Base-by-base conservation (phyloP, 148 eudicot genomes). In the Spergularia marina region DNA sequence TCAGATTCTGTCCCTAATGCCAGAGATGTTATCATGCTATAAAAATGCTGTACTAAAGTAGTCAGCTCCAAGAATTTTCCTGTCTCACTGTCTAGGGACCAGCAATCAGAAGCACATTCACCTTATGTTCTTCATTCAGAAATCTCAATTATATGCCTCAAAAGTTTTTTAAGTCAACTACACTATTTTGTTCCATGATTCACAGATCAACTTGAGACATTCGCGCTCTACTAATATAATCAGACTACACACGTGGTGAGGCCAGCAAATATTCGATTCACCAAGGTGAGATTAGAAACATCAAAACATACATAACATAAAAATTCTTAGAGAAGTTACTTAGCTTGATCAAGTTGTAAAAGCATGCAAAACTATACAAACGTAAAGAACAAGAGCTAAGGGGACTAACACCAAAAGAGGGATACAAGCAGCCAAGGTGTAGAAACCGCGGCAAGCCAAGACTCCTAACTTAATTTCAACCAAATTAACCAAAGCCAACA, bases 371-470 rank as follows among this genome's bases (percentile, higher is more conserved):
- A 79, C 82, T 25, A 79, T 68, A 60, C 82, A 65, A 59, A 79
- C 75, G 20, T 79, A 79, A 39, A 73, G 72, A 51, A 59, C 23
- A 68, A 79, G 82, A 62, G 71, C 82, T 66, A 62, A 53, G 56
- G 82, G 82, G 51, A 80, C 75, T 70, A 80, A 70, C 58, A 80
- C 74, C 30, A 80, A 36, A 70, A 80, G 78, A 30, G 82, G 82
- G 9, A 75, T 30, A 71, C 82, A 75, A 75, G 82, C 79, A 2
- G 75, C 82, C 72, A 64, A 47, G 0, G 83, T 75, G 64, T 75
- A 80, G 25, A 70, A 65, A 56, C 20, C 55, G 14, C 15, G 76
- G 71, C 82, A 80, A 75, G 54, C 76, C 67, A 75, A 49, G 7
- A 80, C 18, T 56, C 83, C 79, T 10, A 80, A 36, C 72, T 80